Base-by-base conservation (phyloP, 2,329 filamentous ascomycete species). In the Hypoxylon rubiginosum region DNA sequence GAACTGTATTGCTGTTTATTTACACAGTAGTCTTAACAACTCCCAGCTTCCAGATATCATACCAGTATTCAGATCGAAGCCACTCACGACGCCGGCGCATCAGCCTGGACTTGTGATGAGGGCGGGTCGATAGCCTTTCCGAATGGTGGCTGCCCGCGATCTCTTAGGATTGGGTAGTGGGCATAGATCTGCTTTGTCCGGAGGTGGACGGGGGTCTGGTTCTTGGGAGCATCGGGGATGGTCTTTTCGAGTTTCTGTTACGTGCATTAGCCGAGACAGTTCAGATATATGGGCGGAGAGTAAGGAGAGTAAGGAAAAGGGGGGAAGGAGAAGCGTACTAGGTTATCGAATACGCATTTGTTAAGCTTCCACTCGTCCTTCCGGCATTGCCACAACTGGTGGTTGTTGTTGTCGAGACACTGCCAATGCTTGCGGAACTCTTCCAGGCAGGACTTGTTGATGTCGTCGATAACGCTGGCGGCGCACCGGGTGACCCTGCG, bases 331-430 rank as follows among this genome's bases (percentile, higher is more conserved):
- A 9, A 55, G 85, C 92, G 68, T 85, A 99, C 96, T 84, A 99
- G 82, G 80, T 97, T 98, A 72, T 97, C 91, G 78, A 92, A 98
- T 52, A 97, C 94, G 82, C 96, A 99, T 83, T 91, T 91, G 86
- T 97, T 99, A 75, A 99, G 84, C 78, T 90, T 90, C 88, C 93
- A 91, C 85, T 99, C 96, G 70, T 88, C 85, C 76, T 90, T 90
- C 75, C 96, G 89, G 85, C 96, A 99, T 78, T 98, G 93, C 92
- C 93, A 99, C 65, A 98, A 84, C 82, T 97, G 93, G 78, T 99
- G 96, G 85, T 99, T 99, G 85, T 97, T 94, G 84, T 97, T 91
- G 78, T 99, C 96, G 63, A 99, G 87, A 78, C 96, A 99, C 76
- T 93, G 86, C 94, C 94, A 99, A 84, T 99, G 96, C 77, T 88